These are phyloP conservation scores for Exophiala aquamarina DNA, from an alignment of 2,329 filamentous ascomycete genomes.

Conservation along the genomic window DNA sequence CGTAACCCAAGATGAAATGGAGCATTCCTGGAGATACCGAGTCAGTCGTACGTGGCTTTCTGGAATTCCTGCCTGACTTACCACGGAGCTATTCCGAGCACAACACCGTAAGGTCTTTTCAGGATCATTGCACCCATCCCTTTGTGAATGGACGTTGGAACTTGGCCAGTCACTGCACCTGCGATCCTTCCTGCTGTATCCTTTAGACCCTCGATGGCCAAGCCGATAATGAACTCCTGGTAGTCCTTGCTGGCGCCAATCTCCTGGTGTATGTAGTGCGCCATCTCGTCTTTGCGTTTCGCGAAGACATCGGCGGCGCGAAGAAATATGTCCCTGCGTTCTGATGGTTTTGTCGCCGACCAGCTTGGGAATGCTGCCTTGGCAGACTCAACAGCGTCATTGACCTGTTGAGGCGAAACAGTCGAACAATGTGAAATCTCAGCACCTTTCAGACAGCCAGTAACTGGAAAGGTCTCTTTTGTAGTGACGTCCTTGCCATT, in stretches of 20 bases:
- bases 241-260: conserved; percentile 49
- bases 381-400: conserved; percentile 58
- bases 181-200: conserved; percentile 7
- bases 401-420: conserved; percentile 2
- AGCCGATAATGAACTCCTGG: conserved; percentile 22
- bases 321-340: conserved; percentile 41
- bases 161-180: conserved; percentile 26
- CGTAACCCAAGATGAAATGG: conserved; percentile 35
- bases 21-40: conserved; percentile 59
- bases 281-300: conserved; percentile 40
- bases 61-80: conserved; percentile 40
- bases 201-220: conserved; percentile 3
- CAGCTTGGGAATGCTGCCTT: conserved; percentile 67
- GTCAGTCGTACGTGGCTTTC: not conserved
- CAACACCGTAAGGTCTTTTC: conserved; percentile 75
- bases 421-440: conserved; percentile 56
- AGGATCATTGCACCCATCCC: conserved; percentile 63
- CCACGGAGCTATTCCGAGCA: conserved; percentile 77
- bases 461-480: conserved; percentile 46
- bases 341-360: conserved; percentile 59
- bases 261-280: conserved; percentile 57
- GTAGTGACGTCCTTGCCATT: conserved; percentile 42
- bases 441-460: conserved; percentile 54
- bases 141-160: conserved; percentile 35
- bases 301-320: conserved; percentile 41